Percentiles rank a stretch among this genome's conserved stretches.
These are phyloP conservation scores for Candida lessepsii DNA, from an alignment of 805 yeast genomes.

Conservation along the genomic window DNA sequence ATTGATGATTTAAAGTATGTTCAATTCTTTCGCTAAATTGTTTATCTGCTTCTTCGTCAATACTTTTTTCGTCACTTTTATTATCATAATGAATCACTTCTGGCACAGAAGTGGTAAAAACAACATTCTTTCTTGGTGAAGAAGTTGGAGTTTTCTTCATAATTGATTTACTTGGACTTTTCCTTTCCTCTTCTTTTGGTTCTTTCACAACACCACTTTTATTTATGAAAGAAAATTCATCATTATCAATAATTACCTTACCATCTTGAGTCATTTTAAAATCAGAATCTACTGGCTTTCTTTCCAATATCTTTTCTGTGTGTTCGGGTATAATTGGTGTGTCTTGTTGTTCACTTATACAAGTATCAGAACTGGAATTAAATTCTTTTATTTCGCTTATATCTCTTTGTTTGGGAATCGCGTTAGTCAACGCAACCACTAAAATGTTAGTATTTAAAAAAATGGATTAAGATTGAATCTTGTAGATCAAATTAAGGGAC, in stretches of 20 bases:
- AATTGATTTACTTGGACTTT: slow-evolving; percentile 36
- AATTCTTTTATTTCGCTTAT: slow-evolving; percentile 22
- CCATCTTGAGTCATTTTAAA: too few relatives aligned
- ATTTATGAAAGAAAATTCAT: slow-evolving; percentile 25
- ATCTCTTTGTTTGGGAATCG: slow-evolving; percentile 5
- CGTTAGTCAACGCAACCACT: slow-evolving; percentile 5
- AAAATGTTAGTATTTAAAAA: slow-evolving; percentile 4
- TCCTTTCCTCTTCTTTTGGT: background rate
- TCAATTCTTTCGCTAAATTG: slow-evolving; percentile 15
- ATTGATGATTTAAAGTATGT: slow-evolving; percentile 21
- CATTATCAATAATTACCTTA: slow-evolving; percentile 15
- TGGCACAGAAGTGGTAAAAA: slow-evolving; percentile 28
- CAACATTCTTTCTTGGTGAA: slow-evolving; percentile 43
- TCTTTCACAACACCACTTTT: background rate
- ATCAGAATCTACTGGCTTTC: too few relatives aligned
- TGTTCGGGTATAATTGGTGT: slow-evolving; percentile 10
- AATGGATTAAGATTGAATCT: too few relatives aligned
- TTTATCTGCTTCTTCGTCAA: slow-evolving; percentile 9
- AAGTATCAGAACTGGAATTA: slow-evolving; percentile 43
- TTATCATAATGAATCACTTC: slow-evolving; percentile 31
- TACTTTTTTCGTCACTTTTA: slow-evolving; percentile 6
- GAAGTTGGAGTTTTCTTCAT: slow-evolving; percentile 28
- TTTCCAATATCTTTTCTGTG: background rate
- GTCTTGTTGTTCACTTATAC: slow-evolving; percentile 26
- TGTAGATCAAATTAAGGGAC: too few relatives aligned